Base-by-base conservation (phyloP, 2,329 filamentous ascomycete species). In the Penicillium sp. region DNA sequence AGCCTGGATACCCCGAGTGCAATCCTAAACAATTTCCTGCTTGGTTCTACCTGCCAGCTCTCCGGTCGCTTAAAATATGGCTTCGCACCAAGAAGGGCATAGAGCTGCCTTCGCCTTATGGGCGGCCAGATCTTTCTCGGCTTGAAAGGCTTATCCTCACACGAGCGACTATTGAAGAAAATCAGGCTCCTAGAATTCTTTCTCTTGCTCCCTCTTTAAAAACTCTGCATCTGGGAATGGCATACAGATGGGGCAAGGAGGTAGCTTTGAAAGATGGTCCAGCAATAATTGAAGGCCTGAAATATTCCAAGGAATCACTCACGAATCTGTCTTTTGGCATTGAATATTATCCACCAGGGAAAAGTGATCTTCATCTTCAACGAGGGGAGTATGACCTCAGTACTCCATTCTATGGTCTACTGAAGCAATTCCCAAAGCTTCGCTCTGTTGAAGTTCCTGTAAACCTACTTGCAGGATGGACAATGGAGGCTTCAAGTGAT, bases 1-100 rank as follows among this genome's bases (percentile, higher is more conserved):
- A 54, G 31, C 46, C 37, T 16, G 53, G 48, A 31, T 55, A 51
- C 39, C 53, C 53, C 16, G 8, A 48, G 21, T 51, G 48, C 47
- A 48, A 51, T 28, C 34, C 53, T 24, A 23, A 48, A 3, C 53
- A 55, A 51, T 55, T 55, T 21, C 42, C 48, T 39, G 43, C 48
- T 48, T 55, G 53, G 53, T 55, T 55, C 24, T 55, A 55, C 24
- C 28, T 55, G 18, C 36, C 48, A 39, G 9, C 53, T 44, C 28
- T 55, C 10, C 16, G 23, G 29, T 55, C 53, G 18, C 48, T 55
- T 29, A 46, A 28, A 48, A 55, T 55, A 42, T 55, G 53, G 53
- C 48, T 55, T 39, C 53, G 43, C 1, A 55, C 53, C 13, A 54
- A 54, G 29, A 23, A 54, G 39, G 31, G 47, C 28, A 37, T 50